Percentiles rank a stretch among this genome's conserved stretches.
These are phyloP conservation scores for Mycena vulgaris DNA, from an alignment of 768 basidiomycete genomes.

Conservation along the genomic window DNA sequence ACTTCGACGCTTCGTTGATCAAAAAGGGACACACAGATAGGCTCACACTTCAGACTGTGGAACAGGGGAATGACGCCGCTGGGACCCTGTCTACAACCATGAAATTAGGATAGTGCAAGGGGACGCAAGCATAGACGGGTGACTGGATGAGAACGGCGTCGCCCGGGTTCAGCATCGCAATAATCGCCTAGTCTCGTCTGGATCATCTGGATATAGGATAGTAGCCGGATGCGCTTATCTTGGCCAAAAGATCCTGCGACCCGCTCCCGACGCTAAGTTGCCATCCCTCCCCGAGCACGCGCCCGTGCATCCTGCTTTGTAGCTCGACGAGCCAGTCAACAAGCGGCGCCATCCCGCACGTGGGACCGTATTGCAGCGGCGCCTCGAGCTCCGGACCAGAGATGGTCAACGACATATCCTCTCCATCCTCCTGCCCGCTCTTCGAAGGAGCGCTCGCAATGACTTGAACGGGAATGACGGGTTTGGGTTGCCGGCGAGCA, in stretches of 20 bases:
- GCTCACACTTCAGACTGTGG: slow-evolving; percentile 66
- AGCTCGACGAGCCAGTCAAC: slow-evolving; percentile 79
- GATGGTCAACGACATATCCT: slow-evolving; percentile 68
- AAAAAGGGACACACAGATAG: slow-evolving; percentile 65
- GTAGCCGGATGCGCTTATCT: slow-evolving; percentile 62
- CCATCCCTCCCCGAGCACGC: slow-evolving; percentile 79
- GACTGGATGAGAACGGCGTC: slow-evolving; percentile 88
- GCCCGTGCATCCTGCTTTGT: slow-evolving; percentile 79
- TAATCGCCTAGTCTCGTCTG: slow-evolving; percentile 70
- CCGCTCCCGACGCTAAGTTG: slow-evolving; percentile 83
- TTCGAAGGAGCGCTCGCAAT: slow-evolving; percentile 65
- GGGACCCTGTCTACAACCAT: background rate
- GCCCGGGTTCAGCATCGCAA: slow-evolving; percentile 81
- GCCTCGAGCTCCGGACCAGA: slow-evolving; percentile 70
- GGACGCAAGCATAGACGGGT: slow-evolving; percentile 79
- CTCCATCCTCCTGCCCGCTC: slow-evolving; percentile 14
- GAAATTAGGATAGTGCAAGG: slow-evolving; percentile 24
- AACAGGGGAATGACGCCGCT: slow-evolving; percentile 81
- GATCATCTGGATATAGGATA: background rate
- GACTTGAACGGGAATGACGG: slow-evolving; percentile 93
- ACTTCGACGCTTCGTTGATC: too few species aligned
- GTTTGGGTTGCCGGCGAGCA: slow-evolving; percentile 95
- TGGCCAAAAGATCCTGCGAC: slow-evolving; percentile 91
- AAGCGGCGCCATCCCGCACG: slow-evolving; percentile 75
- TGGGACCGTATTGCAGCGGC: slow-evolving; percentile 86